Conservation (phyloP, 2,329 filamentous ascomycete species). For the Aspergillus fumigatus region DNA sequence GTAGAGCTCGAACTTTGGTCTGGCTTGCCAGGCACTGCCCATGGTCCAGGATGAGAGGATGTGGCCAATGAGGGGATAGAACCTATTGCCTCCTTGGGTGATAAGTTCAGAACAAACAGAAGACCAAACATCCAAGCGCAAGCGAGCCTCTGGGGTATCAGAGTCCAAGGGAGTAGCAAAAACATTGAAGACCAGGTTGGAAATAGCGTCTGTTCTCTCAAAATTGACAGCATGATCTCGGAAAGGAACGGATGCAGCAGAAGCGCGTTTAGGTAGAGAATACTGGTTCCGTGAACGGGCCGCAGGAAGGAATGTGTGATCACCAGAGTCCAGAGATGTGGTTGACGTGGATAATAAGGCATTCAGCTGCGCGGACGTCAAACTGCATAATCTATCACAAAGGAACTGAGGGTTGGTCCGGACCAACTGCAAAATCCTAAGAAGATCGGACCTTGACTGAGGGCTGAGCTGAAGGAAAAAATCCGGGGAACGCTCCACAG, state of each 20-base stretch:
- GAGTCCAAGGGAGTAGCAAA: slow-evolving; percentile 82
- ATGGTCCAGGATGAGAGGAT: slow-evolving; percentile 83
- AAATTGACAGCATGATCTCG: slow-evolving; percentile 84
- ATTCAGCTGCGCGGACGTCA: slow-evolving; percentile 72
- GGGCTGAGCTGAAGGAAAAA: slow-evolving; percentile 64
- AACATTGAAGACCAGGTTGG: slow-evolving; percentile 78
- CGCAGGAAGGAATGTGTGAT: slow-evolving; percentile 74
- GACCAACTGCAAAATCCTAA: slow-evolving; percentile 75
- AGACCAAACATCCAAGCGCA: slow-evolving; percentile 82
- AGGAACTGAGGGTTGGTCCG: slow-evolving; percentile 85
- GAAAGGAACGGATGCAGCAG: slow-evolving; percentile 53
- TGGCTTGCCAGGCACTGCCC: slow-evolving; percentile 85
- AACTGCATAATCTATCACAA: slow-evolving; percentile 70
- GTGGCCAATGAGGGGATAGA: slow-evolving; percentile 75
- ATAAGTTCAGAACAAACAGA: slow-evolving; percentile 80
- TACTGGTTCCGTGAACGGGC: slow-evolving; percentile 46
- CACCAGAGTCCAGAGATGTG: slow-evolving; percentile 72
- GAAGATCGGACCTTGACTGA: slow-evolving; percentile 67
- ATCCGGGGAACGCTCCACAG: slow-evolving; percentile 28
- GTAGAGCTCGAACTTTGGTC: slow-evolving; percentile 85
- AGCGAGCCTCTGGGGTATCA: slow-evolving; percentile 73
- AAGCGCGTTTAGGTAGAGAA: slow-evolving; percentile 45
- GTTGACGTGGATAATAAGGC: slow-evolving; percentile 74
- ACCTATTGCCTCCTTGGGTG: slow-evolving; percentile 67
- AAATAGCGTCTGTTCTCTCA: slow-evolving; percentile 81